Evolutionary conservation across 768 basidiomycete species (phyloP).

Genomic region (Naematelia encephala): DNA sequence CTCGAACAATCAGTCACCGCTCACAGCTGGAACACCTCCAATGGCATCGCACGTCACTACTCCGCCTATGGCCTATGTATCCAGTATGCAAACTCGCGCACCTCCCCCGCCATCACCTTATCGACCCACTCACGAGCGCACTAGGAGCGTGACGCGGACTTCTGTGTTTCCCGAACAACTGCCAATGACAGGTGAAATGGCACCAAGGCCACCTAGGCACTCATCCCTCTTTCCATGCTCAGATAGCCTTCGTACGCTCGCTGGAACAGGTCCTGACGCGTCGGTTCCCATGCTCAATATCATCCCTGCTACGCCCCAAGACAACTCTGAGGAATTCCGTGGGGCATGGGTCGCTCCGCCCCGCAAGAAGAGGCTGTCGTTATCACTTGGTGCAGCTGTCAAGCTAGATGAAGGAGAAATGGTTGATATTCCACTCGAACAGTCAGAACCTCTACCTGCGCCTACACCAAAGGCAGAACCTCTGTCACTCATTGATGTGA

Average conservation of each 20-base stretch:
- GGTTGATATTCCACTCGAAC: conserved; percentile 26
- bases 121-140: conserved; percentile 33
- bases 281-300: conserved; percentile 42
- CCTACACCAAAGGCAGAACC: conserved; percentile 5
- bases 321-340: conserved; percentile 28
- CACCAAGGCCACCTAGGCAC: conserved; percentile 19
- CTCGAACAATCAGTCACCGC: not conserved
- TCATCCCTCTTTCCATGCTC: conserved; percentile 19
- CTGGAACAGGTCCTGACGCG: conserved; percentile 15
- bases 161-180: conserved; percentile 17
- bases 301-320: conserved; percentile 45
- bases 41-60: conserved; percentile 37
- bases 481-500: conserved; percentile 31
- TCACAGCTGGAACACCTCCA: conserved; percentile 16
- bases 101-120: conserved; percentile 43
- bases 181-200: conserved; percentile 15
- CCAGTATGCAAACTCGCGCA: conserved; percentile 25
- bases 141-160: conserved; percentile 14
- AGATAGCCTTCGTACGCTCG: not conserved
- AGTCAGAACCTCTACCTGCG: not conserved
- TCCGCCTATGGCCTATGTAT: conserved; percentile 41
- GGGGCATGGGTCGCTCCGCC: conserved; percentile 2
- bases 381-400: not conserved
- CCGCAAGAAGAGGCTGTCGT: conserved; percentile 20
- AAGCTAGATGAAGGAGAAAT: conserved; percentile 11